Base-by-base conservation (phyloP, 2,329 filamentous ascomycete species). In the Colletotrichum lini region DNA sequence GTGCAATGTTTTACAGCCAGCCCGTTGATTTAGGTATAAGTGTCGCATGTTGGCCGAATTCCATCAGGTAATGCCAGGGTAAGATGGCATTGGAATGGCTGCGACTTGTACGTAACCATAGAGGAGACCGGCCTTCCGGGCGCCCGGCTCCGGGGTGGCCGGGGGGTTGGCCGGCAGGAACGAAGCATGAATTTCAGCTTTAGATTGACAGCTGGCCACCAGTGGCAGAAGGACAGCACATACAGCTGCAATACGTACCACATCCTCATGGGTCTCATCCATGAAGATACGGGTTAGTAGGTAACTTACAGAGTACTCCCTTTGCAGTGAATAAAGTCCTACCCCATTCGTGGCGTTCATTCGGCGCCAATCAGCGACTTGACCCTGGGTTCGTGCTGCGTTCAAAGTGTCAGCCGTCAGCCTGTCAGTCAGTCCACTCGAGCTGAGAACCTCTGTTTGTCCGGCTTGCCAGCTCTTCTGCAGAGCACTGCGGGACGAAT, bases 101-200 rank as follows among this genome's bases (percentile, higher is more conserved):
- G 61, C 35, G 23, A 64, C 49, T 54, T 64, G 47, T 62, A 62
- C 65, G 66, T 65, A 53, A 68, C 66, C 52, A 50, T 30, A 45
- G 60, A 65, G 50, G 52, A 65, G 66, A 65, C 60, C 35, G 52
- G 60, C 59, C 42, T 26, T 44, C 13, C 44, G 60, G 52, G 30
- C 30, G 38, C 44, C 66, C 52, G 52, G 52, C 52, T 30, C 50
- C 42, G 65, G 59, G 60, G 42, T 50, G 44, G 38, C 9, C 35
- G 35, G 35, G 35, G 35, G 35, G 35, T 38, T 38, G 35, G 35
- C 44, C 53, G 54, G 64, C n/a, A 60, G 13, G 49, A 64, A 44
- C 35, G 60, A 56, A 45, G 60, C 60, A 52, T 53, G 38, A 63
- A 63, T 53, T n/a, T 53, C 3, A 10, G 35, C 8, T 3, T 8